phyloP scores from a whole-genome alignment of 2,329 filamentous ascomycete genomes.

The Colletotrichum ledebouriae region DNA sequence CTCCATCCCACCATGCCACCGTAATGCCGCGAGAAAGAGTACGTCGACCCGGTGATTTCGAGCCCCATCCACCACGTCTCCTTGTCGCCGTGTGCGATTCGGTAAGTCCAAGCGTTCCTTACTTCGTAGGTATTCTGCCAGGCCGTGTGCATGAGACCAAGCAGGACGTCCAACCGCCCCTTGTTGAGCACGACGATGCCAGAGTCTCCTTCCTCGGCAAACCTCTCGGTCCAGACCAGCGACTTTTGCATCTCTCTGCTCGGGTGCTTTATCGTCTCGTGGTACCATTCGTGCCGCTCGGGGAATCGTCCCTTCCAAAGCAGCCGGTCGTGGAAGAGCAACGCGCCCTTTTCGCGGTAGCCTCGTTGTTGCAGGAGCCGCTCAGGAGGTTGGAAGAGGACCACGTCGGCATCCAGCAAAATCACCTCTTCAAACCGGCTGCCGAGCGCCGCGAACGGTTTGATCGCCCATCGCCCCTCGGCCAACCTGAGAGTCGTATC shows the following conservation, averaged over 20 bases:
- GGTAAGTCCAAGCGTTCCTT: constrained; percentile 56
- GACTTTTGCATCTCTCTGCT: constrained; percentile 51
- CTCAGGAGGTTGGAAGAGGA: constrained; percentile 55
- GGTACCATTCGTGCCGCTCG: constrained; percentile 55
- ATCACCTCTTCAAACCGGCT: constrained; percentile 54
- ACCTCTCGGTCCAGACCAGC: constrained; percentile 55
- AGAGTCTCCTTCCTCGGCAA: constrained; percentile 58
- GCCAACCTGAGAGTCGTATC: constrained; percentile 49
- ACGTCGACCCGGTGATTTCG: constrained; percentile 54
- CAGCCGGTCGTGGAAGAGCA: constrained; percentile 59
- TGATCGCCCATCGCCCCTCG: constrained; percentile 56
- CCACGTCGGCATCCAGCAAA: constrained; percentile 55
- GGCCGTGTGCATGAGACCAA: constrained; percentile 56
- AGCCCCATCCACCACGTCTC: constrained; percentile 62
- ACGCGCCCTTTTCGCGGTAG: constrained; percentile 51
- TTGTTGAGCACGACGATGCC: constrained; percentile 59
- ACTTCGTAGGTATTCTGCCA: constrained; percentile 60
- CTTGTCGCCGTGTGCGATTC: constrained; percentile 59
- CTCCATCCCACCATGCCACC: constrained; percentile 56
- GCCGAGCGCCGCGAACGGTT: constrained; percentile 56
- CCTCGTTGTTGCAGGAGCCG: constrained; percentile 49
- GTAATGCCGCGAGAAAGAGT: constrained; percentile 58
- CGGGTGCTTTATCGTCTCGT: constrained; percentile 53
- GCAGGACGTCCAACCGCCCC: constrained; percentile 51
- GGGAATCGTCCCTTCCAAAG: constrained; percentile 53